Percentiles rank a stretch among this genome's conserved stretches.
These are phyloP conservation scores for Pichia sorboxylosa DNA, from an alignment of 1,139 yeast species.

Conservation along the genomic window DNA sequence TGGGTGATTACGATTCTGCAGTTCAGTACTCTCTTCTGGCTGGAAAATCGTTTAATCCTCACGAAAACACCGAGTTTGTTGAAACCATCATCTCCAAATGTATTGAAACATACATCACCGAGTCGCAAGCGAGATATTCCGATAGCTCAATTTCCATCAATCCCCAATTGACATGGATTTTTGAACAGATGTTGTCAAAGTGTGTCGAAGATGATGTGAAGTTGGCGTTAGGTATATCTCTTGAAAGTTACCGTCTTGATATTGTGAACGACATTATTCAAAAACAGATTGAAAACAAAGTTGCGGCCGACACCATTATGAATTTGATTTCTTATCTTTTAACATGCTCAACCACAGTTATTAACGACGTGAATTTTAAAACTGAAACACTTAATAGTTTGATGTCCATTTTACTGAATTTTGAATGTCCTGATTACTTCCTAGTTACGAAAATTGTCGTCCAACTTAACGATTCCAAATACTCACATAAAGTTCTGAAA, in stretches of 20 bases:
- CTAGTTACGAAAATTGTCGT: slow-evolving; percentile 76
- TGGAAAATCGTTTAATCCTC: slow-evolving; percentile 64
- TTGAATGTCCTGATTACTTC: slow-evolving; percentile 64
- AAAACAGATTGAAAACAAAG: slow-evolving; percentile 25
- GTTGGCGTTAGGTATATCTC: slow-evolving; percentile 81
- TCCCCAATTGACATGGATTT: slow-evolving; percentile 52
- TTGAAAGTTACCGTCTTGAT: slow-evolving; percentile 83
- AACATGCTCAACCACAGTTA: slow-evolving; percentile 58
- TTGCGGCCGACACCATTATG: slow-evolving; percentile 39
- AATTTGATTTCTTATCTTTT: slow-evolving; percentile 63
- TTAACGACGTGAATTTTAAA: slow-evolving; percentile 52
- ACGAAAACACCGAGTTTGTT: slow-evolving; percentile 70
- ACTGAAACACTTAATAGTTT: slow-evolving; percentile 49
- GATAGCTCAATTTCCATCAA: slow-evolving; percentile 39
- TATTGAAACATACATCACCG: slow-evolving; percentile 66
- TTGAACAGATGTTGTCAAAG: slow-evolving; percentile 76
- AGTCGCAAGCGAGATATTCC: slow-evolving; percentile 44
- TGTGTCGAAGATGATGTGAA: slow-evolving; percentile 64
- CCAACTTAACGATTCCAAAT: slow-evolving; percentile 64
- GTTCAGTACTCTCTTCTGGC: slow-evolving; percentile 83
- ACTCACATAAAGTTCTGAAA: slow-evolving; percentile 61
- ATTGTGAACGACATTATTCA: slow-evolving; percentile 55
- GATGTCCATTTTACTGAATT: slow-evolving; percentile 46
- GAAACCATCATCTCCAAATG: slow-evolving; percentile 93
- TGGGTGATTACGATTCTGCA: slow-evolving; percentile 88